Conservation (phyloP, 441 rosid species). For the California macrophylla region DNA sequence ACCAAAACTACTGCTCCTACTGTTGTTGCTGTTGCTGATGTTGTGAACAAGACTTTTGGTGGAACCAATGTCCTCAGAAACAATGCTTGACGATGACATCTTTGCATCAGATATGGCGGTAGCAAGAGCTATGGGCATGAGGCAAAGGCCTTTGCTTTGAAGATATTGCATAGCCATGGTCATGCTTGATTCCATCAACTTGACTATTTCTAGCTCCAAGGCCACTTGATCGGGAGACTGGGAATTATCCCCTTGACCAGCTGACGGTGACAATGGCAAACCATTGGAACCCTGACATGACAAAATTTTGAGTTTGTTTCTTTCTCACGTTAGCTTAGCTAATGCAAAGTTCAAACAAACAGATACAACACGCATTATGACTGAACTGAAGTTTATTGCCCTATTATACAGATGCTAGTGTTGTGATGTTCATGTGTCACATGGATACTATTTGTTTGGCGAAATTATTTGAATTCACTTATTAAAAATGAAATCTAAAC, state of each 20-base stretch:
- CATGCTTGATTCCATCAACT: constrained; percentile 43
- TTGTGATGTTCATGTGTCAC: no score
- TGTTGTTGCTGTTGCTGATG: constrained; percentile 17
- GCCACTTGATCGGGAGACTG: constrained; percentile 31
- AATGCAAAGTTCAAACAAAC: no score
- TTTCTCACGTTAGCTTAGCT: no score
- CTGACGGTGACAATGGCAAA: constrained; percentile 16
- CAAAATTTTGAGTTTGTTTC: background rate
- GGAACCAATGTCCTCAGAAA: constrained; percentile 13
- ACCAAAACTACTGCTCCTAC: constrained; percentile 20
- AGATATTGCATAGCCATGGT: constrained; percentile 43
- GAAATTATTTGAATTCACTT: background rate
- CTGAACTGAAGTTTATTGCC: no score
- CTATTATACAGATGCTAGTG: no score
- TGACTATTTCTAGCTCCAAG: constrained; percentile 39
- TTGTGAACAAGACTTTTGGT: constrained; percentile 12
- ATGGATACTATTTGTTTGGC: background rate
- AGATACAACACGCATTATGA: no score
- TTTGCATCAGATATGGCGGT: constrained; percentile 29
- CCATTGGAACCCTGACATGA: constrained; percentile 20
- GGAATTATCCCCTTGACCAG: constrained; percentile 23
- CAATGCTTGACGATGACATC: constrained; percentile 11
- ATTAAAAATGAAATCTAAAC: background rate
- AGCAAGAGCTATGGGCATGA: constrained; percentile 45
- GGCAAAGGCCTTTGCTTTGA: constrained; percentile 51